Conservation (phyloP, 176 grass and related monocot genomes). For the Poa pratensis region DNA sequence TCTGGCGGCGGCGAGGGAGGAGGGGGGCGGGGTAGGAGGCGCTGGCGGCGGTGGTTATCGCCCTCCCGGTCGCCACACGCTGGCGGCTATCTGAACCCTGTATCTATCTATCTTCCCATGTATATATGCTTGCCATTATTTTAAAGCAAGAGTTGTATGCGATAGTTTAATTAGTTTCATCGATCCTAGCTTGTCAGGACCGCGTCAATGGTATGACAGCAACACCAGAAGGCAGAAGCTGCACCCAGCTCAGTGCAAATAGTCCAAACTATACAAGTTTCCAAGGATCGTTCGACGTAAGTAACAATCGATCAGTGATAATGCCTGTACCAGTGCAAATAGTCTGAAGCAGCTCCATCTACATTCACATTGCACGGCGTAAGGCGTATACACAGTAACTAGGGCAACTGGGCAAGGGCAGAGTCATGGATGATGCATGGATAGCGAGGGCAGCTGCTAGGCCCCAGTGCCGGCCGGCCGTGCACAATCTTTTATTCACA, state of each 20-base stretch:
- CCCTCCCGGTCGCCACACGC: too few species aligned
- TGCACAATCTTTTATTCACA: neutral
- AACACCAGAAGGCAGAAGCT: slow-evolving; percentile 2
- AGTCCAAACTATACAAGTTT: neutral
- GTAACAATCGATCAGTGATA: neutral
- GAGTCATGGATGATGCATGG: slow-evolving; percentile 12
- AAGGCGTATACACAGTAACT: neutral
- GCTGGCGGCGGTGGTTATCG: too few species aligned
- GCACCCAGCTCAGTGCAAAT: neutral
- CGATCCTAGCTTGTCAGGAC: neutral
- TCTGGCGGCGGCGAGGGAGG: too few species aligned
- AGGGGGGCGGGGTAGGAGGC: too few species aligned
- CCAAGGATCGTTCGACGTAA: neutral
- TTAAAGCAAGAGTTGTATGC: neutral
- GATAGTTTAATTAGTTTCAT: neutral
- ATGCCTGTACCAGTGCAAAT: neutral
- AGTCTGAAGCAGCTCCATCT: neutral
- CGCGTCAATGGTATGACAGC: slow-evolving; percentile 14
- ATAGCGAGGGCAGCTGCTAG: slow-evolving; percentile 32
- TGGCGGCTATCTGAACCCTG: neutral
- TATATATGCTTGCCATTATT: slow-evolving; percentile 8
- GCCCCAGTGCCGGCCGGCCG: slow-evolving; percentile 39
- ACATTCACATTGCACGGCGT: neutral
- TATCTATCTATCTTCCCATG: neutral
- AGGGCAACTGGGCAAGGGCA: neutral